Conservation (phyloP, 495 filamentous ascomycete species). For the Alectoria sarmentosa region DNA sequence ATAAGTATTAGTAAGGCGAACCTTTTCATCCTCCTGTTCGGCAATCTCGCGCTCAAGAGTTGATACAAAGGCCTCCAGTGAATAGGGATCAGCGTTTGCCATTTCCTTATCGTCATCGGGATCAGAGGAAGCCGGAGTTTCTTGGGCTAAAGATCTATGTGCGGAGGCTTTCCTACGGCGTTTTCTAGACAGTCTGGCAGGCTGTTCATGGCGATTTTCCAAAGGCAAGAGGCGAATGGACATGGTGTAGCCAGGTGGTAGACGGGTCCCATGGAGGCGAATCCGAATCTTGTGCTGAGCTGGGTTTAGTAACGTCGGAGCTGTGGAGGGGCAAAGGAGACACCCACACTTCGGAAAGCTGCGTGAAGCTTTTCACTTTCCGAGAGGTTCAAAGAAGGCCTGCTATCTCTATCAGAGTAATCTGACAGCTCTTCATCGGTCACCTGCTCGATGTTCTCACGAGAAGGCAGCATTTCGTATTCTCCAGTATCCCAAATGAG, state of each 20-base stretch:
- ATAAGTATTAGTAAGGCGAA: conserved; percentile 58
- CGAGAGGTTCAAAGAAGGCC: conserved; percentile 26
- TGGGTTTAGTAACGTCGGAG: neutral
- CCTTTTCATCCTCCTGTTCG: conserved; percentile 40
- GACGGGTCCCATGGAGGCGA: conserved; percentile 50
- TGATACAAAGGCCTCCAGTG: conserved; percentile 10
- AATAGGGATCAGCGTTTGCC: neutral
- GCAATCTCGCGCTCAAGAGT: conserved; percentile 35
- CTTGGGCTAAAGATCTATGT: neutral
- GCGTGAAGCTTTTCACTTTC: conserved; percentile 47
- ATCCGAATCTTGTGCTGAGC: conserved; percentile 51
- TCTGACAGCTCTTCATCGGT: conserved; percentile 41
- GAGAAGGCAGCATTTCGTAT: conserved; percentile 49
- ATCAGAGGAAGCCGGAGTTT: conserved; percentile 9
- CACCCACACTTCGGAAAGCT: conserved; percentile 44
- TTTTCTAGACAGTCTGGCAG: conserved; percentile 29
- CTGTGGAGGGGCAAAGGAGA: neutral
- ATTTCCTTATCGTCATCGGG: conserved; percentile 7
- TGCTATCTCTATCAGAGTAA: conserved; percentile 20
- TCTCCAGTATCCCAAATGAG: conserved; percentile 68
- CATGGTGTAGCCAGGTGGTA: conserved; percentile 52
- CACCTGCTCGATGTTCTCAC: conserved; percentile 27
- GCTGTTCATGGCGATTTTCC: conserved; percentile 36
- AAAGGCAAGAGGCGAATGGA: conserved; percentile 47
- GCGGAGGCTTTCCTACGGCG: conserved; percentile 27